Percentiles rank a stretch among this genome's conserved stretches.
Evolutionary conservation across 2,329 filamentous ascomycete genomes (phyloP).

Genomic region (Epichloe scottii): DNA sequence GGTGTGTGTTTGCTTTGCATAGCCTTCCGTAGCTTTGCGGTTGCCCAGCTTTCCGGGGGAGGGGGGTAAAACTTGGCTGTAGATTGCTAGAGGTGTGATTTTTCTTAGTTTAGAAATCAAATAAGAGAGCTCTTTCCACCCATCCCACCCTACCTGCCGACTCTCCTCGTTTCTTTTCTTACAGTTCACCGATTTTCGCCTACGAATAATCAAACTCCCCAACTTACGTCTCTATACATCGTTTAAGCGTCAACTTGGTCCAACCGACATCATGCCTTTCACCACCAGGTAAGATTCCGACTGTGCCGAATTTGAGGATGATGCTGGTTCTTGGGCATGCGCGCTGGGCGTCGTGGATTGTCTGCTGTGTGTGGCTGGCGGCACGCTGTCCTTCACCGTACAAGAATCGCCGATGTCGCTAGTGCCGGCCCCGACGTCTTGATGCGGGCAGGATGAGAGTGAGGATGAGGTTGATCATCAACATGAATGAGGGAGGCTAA

Average conservation of each 20-base stretch:
- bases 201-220: background rate
- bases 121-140: background rate
- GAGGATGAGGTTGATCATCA: background rate
- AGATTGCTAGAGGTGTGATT: background rate
- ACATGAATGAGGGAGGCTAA: background rate
- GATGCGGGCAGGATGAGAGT: background rate
- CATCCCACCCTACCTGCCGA: background rate
- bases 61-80: background rate
- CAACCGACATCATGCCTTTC: conserved; percentile 40
- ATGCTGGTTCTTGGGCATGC: background rate
- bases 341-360: background rate
- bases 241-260: background rate
- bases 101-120: background rate
- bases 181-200: background rate
- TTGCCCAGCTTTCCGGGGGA: background rate
- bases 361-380: background rate
- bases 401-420: background rate
- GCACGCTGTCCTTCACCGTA: background rate
- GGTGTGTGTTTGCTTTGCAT: background rate
- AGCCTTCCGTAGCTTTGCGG: background rate
- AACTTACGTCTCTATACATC: background rate
- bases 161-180: background rate
- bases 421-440: background rate
- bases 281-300: conserved; percentile 37
- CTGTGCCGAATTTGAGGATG: background rate